Base-by-base conservation (phyloP, 2,329 filamentous ascomycete genomes). In the Colletotrichum sp. region DNA sequence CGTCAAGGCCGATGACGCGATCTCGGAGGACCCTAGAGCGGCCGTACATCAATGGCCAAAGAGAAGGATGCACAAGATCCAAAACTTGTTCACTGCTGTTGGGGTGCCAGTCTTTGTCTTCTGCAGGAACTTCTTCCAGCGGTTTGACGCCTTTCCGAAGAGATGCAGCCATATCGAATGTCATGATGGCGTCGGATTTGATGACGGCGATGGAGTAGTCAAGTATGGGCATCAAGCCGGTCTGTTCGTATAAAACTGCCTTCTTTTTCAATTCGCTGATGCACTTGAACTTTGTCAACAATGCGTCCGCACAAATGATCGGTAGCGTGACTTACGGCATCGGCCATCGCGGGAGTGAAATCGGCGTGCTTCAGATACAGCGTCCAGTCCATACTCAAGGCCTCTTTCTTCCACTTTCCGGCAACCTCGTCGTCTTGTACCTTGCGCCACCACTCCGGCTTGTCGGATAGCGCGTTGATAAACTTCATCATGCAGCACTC, bases 21-120 rank as follows among this genome's bases (percentile, higher is more conserved):
- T 79, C 77, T 15, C 71, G 28, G n/a, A 78, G 65, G 10, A 48
- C 43, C 25, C 66, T 56, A 18, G 43, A 27, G 15, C 22, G 16
- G 22, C 66, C 66, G 27, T 69, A 69, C 25, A 69, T 27, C 27
- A 69, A 8, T 8, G 66, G 66, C 12, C 27, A 69, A 8, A 69
- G 43, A 0, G 89, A 91, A 4, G 90, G 89, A 77, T 93, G 87
- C 8, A 93, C 84, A 1, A 92, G 82, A 78, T 93, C 87, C 1
- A 89, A 86, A 3, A 93, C 89, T 75, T 85, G 86, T 1, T 84
- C 80, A 36, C 89, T 81, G 0, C 88, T 89, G 5, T 86, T 82
- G 0, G 91, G 91, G 81, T 93, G 89, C 86, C 88, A 92, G 78
- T 92, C 91, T 28, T 43, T 80, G 2, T 72, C 27, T 0, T 74